These are phyloP conservation scores for Cucumis sativus DNA, from an alignment of 306 rosid genomes.

Conservation along the genomic window DNA sequence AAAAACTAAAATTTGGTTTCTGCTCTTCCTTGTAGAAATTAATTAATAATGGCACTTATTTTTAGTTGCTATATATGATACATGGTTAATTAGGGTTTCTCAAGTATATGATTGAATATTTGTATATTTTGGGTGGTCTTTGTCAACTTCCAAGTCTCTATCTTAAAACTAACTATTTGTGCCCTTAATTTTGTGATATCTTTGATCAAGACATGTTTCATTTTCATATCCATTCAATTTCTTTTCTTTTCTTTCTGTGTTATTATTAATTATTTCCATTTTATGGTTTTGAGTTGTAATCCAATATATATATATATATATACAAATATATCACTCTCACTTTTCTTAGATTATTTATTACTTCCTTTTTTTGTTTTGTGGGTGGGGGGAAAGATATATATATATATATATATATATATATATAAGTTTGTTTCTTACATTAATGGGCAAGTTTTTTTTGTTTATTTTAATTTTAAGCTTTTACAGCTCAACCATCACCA, in stretches of 20 bases:
- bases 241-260: not conserved
- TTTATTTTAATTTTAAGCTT: not conserved
- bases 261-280: not conserved
- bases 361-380: too few relatives aligned
- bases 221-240: not conserved
- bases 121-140: not conserved
- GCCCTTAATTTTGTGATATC: not conserved
- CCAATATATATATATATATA: not conserved
- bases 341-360: not conserved
- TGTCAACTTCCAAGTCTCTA: not conserved
- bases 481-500: not conserved
- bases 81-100: too few relatives aligned
- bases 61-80: too few relatives aligned
- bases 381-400: too few relatives aligned
- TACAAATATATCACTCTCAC: not conserved
- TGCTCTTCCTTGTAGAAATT: too few relatives aligned
- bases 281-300: constrained; percentile 1
- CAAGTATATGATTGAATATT: too few relatives aligned
- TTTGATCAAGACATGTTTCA: constrained; percentile 2
- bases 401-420: too few relatives aligned
- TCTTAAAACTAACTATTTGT: not conserved
- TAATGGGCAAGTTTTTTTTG: not conserved
- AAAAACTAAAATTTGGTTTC: too few relatives aligned
- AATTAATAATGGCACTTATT: too few relatives aligned
- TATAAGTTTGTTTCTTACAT: not conserved